Base-by-base conservation (phyloP, 2,329 filamentous ascomycete genomes). In the Cryphonectria parasitica region DNA sequence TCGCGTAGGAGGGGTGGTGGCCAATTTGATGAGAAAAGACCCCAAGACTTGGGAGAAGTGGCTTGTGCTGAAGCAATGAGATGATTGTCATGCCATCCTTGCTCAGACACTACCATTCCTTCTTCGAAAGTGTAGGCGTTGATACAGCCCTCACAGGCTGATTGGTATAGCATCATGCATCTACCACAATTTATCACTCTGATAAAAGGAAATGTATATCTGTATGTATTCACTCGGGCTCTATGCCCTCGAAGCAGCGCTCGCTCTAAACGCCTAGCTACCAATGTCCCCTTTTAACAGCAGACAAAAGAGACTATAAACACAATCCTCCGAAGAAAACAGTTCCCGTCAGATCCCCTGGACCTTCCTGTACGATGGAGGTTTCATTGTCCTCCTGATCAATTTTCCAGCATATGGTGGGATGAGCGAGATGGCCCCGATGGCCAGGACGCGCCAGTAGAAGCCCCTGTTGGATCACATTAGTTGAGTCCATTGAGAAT, bases 321-420 rank as follows among this genome's bases (percentile, higher is more conserved):
- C 45, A 39, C 36, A 52, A 52, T 43, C 17, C 60, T 69, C 6
- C 15, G 7, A 60, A 45, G 22, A 28, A 52, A 36, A 34, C 11
- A 22, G 49, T 36, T 64, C 5, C 54, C 4, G 62, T 82, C 81
- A 91, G 72, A 90, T 88, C 61, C 87, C 91, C 81, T 92, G 91
- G 64, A 99, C 95, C 84, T 99, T 99, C 77, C 96, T 88, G 83
- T 98, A 98, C 78, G 92, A 97, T 28, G 95, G 95, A 73, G 96
- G 96, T 82, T 92, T 95, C 85, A 97, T 91, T 72, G 90, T 94
- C 77, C 94, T 87, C 76, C 92, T 87, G 74, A 98, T 92, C 72
- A 97, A 80, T 84, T 98, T 98, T 28, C 88, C 94, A 66, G 89
- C 91, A 82, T 95, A 98, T 1, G 95, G 93, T 25, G 96, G 96